These are phyloP conservation scores for Circinella minor DNA, from an alignment of 371 early-diverging fungal species.

Conservation along the genomic window DNA sequence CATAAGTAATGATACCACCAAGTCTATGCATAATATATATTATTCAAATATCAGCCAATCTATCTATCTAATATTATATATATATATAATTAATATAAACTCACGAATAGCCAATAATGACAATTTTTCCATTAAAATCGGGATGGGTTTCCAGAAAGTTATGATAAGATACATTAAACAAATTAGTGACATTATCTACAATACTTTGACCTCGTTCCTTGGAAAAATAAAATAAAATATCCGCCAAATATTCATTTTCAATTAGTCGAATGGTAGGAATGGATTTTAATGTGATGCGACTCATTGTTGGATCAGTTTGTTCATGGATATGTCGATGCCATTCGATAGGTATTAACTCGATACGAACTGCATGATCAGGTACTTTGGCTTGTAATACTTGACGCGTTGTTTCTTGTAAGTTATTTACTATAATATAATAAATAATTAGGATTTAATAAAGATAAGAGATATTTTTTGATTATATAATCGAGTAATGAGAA, in stretches of 20 bases:
- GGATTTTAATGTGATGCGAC: constrained; percentile 67
- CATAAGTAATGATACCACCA: constrained; percentile 70
- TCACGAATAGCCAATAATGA: constrained; percentile 64
- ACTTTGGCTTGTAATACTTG: constrained; percentile 61
- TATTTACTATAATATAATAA: constrained; percentile 42
- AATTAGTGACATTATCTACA: constrained; percentile 56
- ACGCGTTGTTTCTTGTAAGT: constrained; percentile 57
- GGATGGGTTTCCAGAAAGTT: constrained; percentile 60
- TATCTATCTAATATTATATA: too few species aligned
- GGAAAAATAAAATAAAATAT: constrained; percentile 65
- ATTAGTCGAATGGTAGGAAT: constrained; percentile 66
- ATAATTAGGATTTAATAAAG: too few species aligned
- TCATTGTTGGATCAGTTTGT: constrained; percentile 47
- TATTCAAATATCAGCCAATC: too few species aligned
- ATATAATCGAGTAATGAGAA: too few species aligned
- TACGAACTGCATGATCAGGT: constrained; percentile 47
- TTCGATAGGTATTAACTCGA: constrained; percentile 62
- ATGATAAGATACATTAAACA: constrained; percentile 61
- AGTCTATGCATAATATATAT: constrained; percentile 28
- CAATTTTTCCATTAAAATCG: constrained; percentile 61
- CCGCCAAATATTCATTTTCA: constrained; percentile 73
- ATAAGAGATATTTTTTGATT: too few species aligned
- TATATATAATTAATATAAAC: not conserved
- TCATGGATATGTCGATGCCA: constrained; percentile 61
- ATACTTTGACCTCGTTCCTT: constrained; percentile 63